Evolutionary conservation across 192 early-diverging fungal genomes (phyloP).

Genomic region (Rhizoclosmatium sp.): DNA sequence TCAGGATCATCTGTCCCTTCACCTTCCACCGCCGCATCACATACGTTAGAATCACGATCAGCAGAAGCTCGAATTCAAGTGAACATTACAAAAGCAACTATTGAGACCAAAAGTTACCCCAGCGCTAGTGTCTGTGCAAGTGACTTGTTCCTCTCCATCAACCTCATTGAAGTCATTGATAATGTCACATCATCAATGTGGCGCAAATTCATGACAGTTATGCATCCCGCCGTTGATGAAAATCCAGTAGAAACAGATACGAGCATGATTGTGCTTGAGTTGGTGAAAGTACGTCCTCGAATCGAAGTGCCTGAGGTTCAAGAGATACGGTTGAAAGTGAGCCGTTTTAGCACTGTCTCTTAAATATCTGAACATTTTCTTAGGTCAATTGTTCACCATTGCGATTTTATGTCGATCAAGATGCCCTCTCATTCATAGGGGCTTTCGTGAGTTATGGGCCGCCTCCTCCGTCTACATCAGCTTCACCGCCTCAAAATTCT

Average conservation of each 20-base stretch:
- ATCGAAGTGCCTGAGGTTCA: slow-evolving; percentile 53
- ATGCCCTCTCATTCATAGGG: slow-evolving; percentile 85
- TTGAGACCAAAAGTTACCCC: slow-evolving; percentile 65
- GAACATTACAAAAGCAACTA: slow-evolving; percentile 55
- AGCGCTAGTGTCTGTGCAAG: slow-evolving; percentile 52
- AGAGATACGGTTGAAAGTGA: slow-evolving; percentile 68
- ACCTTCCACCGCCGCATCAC: slow-evolving; percentile 37
- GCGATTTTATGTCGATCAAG: slow-evolving; percentile 91
- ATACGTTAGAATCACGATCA: slow-evolving; percentile 52
- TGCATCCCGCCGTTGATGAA: slow-evolving; percentile 61
- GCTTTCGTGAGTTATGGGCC: slow-evolving; percentile 74
- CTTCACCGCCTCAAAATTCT: background rate
- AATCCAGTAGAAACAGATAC: slow-evolving; percentile 68
- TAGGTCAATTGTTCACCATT: slow-evolving; percentile 78
- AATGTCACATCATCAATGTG: slow-evolving; percentile 76
- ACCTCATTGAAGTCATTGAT: slow-evolving; percentile 80
- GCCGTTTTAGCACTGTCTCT: background rate
- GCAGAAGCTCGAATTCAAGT: slow-evolving; percentile 61
- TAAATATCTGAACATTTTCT: background rate
- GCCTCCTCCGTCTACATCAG: background rate
- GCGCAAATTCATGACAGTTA: slow-evolving; percentile 79
- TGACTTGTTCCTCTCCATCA: slow-evolving; percentile 57
- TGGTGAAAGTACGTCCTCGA: slow-evolving; percentile 67
- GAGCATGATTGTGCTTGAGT: slow-evolving; percentile 69
- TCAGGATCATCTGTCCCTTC: background rate